Conservation (phyloP, 1,284 basidiomycete species). For the Cystobasidiaceae sp. region DNA sequence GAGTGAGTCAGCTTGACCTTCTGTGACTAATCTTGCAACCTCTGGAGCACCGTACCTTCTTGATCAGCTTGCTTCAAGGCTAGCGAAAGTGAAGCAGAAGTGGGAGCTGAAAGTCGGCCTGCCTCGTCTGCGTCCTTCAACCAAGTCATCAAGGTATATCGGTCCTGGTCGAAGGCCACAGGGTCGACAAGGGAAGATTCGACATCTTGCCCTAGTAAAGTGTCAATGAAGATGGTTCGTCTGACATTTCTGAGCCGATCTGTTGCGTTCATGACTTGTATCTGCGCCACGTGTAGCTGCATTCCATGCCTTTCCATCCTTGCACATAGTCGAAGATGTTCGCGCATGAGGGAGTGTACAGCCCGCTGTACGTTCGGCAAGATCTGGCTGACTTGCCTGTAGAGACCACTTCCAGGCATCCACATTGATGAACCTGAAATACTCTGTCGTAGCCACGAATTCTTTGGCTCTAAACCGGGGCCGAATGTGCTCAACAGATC, state of each 20-base stretch:
- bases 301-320: background rate
- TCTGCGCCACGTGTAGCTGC: background rate
- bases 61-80: background rate
- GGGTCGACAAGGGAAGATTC: background rate
- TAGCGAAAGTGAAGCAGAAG: background rate
- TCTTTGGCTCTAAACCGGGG: too few relatives aligned
- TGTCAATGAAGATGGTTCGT: background rate
- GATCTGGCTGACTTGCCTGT: background rate
- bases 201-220: background rate
- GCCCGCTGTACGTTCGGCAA: background rate
- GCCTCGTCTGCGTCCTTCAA: background rate
- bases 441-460: too few relatives aligned
- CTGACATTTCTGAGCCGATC: background rate
- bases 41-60: background rate
- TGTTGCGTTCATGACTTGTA: background rate
- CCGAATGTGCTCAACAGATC: too few relatives aligned
- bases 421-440: too few relatives aligned
- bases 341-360: background rate
- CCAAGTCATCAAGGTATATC: background rate
- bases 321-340: background rate
- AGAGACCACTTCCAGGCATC: background rate
- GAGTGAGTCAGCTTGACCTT: too few relatives aligned
- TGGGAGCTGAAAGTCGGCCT: background rate
- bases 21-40: too few relatives aligned
- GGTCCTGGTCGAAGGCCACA: background rate